Evolutionary conservation across 345 rosid species (phyloP).

Genomic region (Cardamine resedifolia): DNA sequence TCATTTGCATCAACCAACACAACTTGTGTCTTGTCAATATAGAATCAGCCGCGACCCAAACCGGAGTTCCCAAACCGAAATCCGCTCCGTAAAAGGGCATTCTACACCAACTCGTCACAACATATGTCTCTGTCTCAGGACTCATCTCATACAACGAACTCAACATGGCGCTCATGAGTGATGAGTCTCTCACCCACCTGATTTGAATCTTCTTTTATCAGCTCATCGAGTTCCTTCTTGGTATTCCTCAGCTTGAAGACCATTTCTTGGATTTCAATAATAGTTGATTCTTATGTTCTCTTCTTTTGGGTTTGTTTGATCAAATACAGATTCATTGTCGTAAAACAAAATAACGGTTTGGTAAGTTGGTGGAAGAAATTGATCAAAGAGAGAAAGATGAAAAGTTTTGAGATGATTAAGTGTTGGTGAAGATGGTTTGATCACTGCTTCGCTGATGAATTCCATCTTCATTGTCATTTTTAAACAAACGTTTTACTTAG

Average conservation of each 20-base stretch:
- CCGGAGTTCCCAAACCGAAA: conserved; percentile 47
- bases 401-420: conserved; percentile 18
- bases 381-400: conserved; percentile 37
- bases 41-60: conserved; percentile 30
- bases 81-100: conserved; percentile 42
- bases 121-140: conserved; percentile 18
- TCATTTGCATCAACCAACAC: conserved; percentile 28
- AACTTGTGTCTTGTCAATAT: conserved; percentile 24
- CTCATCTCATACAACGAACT: conserved; percentile 1
- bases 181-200: conserved; percentile 12
- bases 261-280: neutral
- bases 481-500: too few relatives aligned
- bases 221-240: conserved; percentile 6
- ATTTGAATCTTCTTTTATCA: conserved; percentile 12
- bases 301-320: neutral
- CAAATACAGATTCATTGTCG: neutral
- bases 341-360: conserved; percentile 35
- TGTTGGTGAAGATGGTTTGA: conserved; percentile 42
- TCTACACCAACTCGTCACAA: conserved; percentile 42
- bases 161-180: conserved; percentile 2
- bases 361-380: conserved; percentile 32
- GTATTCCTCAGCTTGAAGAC: conserved; percentile 4
- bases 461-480: conserved; percentile 25
- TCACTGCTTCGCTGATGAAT: conserved; percentile 29
- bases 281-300: neutral